These are phyloP conservation scores for Sindora glabra DNA, from an alignment of 306 rosid species.

Conservation along the genomic window DNA sequence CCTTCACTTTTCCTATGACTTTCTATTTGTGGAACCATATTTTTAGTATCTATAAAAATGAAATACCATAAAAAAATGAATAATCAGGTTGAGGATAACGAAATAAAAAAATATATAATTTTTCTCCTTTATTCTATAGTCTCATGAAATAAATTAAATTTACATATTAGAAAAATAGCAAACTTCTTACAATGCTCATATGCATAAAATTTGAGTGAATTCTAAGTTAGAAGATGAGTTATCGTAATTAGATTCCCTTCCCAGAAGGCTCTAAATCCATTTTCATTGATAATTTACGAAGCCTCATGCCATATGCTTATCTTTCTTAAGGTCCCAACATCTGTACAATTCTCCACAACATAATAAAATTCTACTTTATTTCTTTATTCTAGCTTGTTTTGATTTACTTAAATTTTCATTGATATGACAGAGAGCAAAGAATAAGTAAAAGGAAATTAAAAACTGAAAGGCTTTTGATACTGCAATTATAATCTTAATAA, in stretches of 20 bases:
- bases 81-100: too few relatives aligned
- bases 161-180: background rate
- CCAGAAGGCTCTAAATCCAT: constrained; percentile 96
- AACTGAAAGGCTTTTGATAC: too few relatives aligned
- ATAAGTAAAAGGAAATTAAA: too few relatives aligned
- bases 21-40: constrained; percentile 31
- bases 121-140: background rate
- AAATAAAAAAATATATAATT: background rate
- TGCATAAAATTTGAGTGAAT: constrained; percentile 85
- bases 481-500: too few relatives aligned
- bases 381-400: too few relatives aligned
- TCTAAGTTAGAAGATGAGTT: constrained; percentile 91
- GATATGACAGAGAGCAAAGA: too few relatives aligned
- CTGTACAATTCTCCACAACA: too few relatives aligned
- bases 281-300: constrained; percentile 74
- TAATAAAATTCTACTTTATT: too few relatives aligned
- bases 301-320: constrained; percentile 93
- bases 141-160: background rate
- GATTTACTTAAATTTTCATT: too few relatives aligned
- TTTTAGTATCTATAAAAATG: constrained; percentile 26
- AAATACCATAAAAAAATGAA: background rate
- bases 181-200: constrained; percentile 86
- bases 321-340: constrained; percentile 63
- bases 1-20: constrained; percentile 18
- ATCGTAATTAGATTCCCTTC: constrained; percentile 93